Percentiles rank a stretch among this genome's conserved stretches.
phyloP scores from a whole-genome alignment of 805 yeast species.

The Priceomyces medius region DNA sequence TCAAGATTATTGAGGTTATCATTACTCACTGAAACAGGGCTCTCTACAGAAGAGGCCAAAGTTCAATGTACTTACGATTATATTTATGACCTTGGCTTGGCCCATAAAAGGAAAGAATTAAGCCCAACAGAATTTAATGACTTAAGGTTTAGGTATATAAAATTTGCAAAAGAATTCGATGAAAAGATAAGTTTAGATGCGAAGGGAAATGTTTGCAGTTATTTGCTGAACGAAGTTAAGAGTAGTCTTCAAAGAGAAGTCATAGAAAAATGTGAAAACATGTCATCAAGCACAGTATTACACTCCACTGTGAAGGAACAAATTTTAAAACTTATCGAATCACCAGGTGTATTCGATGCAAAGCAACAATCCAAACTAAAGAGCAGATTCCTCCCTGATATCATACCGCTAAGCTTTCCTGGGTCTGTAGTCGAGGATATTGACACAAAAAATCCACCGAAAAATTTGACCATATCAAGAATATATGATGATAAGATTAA shows the following conservation, averaged over 20 bases:
- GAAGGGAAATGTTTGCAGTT: constrained; percentile 37
- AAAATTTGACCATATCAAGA: constrained; percentile 49
- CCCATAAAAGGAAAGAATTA: constrained; percentile 37
- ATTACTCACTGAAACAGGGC: constrained; percentile 50
- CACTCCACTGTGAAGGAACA: constrained; percentile 38
- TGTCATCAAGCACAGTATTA: constrained; percentile 22
- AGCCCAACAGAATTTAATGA: constrained; percentile 22
- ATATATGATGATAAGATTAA: constrained; percentile 61
- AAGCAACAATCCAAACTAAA: constrained; percentile 40
- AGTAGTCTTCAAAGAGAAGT: constrained; percentile 20
- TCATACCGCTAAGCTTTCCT: constrained; percentile 46
- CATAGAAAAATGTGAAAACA: constrained; percentile 16
- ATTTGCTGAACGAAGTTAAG: constrained; percentile 31
- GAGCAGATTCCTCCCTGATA: constrained; percentile 52
- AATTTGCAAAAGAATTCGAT: constrained; percentile 43
- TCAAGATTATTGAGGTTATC: constrained; percentile 55
- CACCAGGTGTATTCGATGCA: constrained; percentile 39
- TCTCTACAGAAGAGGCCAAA: constrained; percentile 53
- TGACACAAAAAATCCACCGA: constrained; percentile 43
- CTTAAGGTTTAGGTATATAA: constrained; percentile 29
- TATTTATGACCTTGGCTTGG: constrained; percentile 44
- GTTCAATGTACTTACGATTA: constrained; percentile 55
- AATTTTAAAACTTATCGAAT: constrained; percentile 44
- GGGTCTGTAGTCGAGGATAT: constrained; percentile 38
- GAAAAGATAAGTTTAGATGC: constrained; percentile 48